These are phyloP conservation scores for Mycocentrospora acerina DNA, from an alignment of 2,329 filamentous ascomycete species.

Conservation along the genomic window DNA sequence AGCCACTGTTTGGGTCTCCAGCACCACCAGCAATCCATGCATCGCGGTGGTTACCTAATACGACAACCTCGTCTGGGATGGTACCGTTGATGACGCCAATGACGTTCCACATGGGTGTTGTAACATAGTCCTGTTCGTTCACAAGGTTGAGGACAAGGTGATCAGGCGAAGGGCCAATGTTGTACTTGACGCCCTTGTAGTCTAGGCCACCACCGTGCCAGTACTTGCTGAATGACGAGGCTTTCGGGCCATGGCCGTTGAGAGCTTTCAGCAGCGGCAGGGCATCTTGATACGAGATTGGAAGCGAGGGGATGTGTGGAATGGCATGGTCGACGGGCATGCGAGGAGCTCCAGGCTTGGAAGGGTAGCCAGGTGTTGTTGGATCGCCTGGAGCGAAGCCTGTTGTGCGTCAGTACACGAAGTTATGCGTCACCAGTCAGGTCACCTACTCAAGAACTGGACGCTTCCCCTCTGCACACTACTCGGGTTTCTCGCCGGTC, in stretches of 20 bases:
- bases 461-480: constrained; percentile 88
- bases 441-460: constrained; percentile 55
- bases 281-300: constrained; percentile 85
- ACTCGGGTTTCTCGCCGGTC: constrained; percentile 83
- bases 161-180: constrained; percentile 79
- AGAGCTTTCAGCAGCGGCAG: constrained; percentile 85
- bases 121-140: constrained; percentile 54
- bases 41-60: constrained; percentile 91
- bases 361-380: constrained; percentile 91
- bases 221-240: constrained; percentile 68
- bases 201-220: constrained; percentile 74
- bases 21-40: constrained; percentile 87
- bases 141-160: constrained; percentile 56
- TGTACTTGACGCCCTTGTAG: constrained; percentile 82
- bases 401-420: constrained; percentile 30
- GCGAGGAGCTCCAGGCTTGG: constrained; percentile 82
- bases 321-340: constrained; percentile 68
- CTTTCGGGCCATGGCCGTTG: constrained; percentile 82
- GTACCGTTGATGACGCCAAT: constrained; percentile 91
- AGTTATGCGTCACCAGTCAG: too few relatives aligned
- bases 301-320: constrained; percentile 85
- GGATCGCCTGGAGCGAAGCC: constrained; percentile 69
- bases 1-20: constrained; percentile 80
- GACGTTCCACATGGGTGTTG: constrained; percentile 65
- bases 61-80: constrained; percentile 78